phyloP scores from a whole-genome alignment of 192 early-diverging fungal genomes.

The Backusella circina region DNA sequence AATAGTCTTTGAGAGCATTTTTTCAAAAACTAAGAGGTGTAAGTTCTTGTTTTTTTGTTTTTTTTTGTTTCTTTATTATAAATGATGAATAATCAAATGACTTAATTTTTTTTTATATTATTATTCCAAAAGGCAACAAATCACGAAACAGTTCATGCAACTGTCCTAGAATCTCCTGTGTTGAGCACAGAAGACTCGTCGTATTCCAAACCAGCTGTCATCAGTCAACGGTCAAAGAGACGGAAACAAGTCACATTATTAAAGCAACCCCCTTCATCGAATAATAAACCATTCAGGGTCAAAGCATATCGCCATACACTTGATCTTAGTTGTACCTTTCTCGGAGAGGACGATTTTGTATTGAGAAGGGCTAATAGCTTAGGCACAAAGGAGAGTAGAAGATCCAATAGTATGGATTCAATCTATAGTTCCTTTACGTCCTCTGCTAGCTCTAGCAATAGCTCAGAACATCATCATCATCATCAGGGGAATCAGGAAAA shows the following conservation, averaged over 20 bases:
- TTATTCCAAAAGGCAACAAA: neutral
- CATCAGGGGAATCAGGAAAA: neutral
- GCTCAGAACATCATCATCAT: no score
- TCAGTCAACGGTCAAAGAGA: neutral
- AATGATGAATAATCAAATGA: neutral
- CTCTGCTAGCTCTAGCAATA: neutral
- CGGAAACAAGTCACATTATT: neutral
- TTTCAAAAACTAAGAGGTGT: constrained; percentile 7
- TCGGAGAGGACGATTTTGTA: neutral
- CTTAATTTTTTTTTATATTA: neutral
- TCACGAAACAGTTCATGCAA: neutral
- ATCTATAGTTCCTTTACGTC: neutral
- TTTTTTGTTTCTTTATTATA: neutral
- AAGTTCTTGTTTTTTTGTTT: neutral
- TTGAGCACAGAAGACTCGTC: neutral
- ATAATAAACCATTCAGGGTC: neutral
- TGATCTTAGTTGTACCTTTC: neutral
- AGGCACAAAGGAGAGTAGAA: neutral
- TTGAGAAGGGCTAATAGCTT: constrained; percentile 4
- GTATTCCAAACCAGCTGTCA: neutral
- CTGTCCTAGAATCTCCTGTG: neutral
- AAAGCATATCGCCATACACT: neutral
- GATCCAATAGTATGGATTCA: neutral
- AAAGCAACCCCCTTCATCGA: neutral
- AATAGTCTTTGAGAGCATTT: neutral